Base-by-base conservation (phyloP, 306 rosid genomes). In the Sindora glabra region DNA sequence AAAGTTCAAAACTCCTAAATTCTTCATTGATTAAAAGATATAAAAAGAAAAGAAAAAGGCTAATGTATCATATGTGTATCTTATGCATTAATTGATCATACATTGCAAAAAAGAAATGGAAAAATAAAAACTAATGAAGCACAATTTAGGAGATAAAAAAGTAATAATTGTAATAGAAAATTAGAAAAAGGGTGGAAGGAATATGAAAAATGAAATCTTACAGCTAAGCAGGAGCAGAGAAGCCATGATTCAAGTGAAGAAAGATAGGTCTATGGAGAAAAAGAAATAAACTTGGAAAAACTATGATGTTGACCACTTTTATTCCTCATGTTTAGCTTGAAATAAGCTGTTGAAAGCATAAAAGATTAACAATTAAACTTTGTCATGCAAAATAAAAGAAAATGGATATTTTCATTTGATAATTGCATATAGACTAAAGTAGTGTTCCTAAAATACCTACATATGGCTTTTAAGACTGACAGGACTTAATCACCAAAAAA, bases 151-250 rank as follows among this genome's bases (percentile, higher is more conserved):
- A 48, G 30, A 73, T 39, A 52, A 56, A 61, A 41, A 42, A 59
- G 53, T 52, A 23, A 62, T 64, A 32, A 74, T 64, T 27, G 34
- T 76, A 44, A 37, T 23, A 56, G 50, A 68, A 19, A 67, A 61
- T 42, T 60, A 73, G 57, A 45, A 62, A 77, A 64, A 70, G 65
- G 25, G 51, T n/a, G 41, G 68, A 60, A 62, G 60, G 77, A 50
- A 80, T 69, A 58, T 34, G 61, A 79, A 66, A 60, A 72, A 51
- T 76, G 77, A 84, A 58, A 77, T 47, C 48, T 75, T 70, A 77
- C 89, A 90, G 94, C 85, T 89, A 78, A 81, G 86, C 62, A 70
- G 76, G n/a, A n/a, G n/a, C n/a, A n/a, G n/a, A n/a, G n/a, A n/a
- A n/a, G n/a, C n/a, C n/a, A n/a, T n/a, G n/a, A n/a, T n/a, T n/a